phyloP scores from a whole-genome alignment of 371 early-diverging fungal species.

The Mucor racemosus region DNA sequence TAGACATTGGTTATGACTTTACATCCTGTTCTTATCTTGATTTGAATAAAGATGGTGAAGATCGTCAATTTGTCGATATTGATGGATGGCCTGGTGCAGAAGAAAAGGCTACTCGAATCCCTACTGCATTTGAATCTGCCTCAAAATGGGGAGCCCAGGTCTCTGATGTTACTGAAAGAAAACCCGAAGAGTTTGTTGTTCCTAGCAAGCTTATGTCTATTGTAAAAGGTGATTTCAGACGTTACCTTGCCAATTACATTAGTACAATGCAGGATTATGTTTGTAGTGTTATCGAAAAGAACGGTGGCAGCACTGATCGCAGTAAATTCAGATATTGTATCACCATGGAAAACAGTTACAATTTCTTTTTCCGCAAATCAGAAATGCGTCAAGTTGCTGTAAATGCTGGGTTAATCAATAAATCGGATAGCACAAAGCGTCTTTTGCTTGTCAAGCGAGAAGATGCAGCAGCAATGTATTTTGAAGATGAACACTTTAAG shows the following conservation, averaged over 20 bases:
- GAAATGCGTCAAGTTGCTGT: conserved; percentile 14
- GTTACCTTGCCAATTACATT: not conserved
- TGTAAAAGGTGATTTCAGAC: conserved; percentile 1
- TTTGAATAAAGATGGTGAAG: not conserved
- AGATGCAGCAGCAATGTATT: conserved; percentile 12
- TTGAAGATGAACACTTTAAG: conserved; percentile 5
- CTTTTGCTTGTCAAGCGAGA: conserved; percentile 12
- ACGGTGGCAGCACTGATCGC: not conserved
- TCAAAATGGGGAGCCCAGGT: conserved; percentile 5
- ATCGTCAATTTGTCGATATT: not conserved
- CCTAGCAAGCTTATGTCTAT: conserved; percentile 15
- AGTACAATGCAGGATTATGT: not conserved
- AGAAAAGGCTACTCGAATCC: not conserved
- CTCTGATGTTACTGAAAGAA: not conserved
- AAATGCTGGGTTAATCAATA: not conserved
- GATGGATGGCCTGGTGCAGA: conserved; percentile 7
- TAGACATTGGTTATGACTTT: conserved; percentile 17
- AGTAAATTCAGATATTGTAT: conserved; percentile 15
- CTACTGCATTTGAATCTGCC: not conserved
- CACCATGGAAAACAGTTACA: conserved; percentile 24
- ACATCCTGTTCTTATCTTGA: conserved; percentile 9
- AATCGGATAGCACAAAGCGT: not conserved
- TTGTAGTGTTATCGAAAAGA: not conserved
- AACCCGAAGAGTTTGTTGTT: conserved; percentile 1
- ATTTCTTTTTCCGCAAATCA: conserved; percentile 10